phyloP scores from a whole-genome alignment of 2,329 filamentous ascomycete genomes.

The Mycosphaerelloides madeirae region DNA sequence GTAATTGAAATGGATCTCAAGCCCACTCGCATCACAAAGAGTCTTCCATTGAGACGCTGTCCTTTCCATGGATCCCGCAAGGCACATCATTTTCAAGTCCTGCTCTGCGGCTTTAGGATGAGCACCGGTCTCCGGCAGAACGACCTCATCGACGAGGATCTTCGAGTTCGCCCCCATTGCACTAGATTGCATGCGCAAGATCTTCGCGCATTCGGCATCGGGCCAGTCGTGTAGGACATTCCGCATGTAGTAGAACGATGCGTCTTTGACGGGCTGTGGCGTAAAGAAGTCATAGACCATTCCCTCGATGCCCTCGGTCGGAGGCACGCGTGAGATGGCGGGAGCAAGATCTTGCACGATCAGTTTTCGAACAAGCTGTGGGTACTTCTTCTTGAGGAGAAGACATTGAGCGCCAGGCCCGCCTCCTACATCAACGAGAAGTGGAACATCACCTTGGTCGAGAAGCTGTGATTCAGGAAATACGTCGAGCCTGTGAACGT shows the following conservation, averaged over 20 bases:
- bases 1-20: neutral
- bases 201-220: constrained; percentile 14
- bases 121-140: constrained; percentile 5
- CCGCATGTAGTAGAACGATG: constrained; percentile 25
- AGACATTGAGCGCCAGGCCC: neutral
- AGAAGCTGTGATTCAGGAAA: too few relatives aligned
- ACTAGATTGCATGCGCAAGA: constrained; percentile 10
- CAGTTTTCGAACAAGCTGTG: neutral
- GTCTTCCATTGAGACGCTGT: neutral
- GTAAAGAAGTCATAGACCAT: constrained; percentile 8
- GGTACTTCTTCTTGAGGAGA: neutral
- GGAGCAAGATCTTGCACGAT: neutral
- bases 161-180: constrained; percentile 10
- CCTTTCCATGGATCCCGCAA: neutral
- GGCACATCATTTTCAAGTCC: constrained; percentile 40
- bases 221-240: constrained; percentile 21
- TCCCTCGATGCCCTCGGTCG: neutral
- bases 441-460: too few relatives aligned
- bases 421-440: neutral
- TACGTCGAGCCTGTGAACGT: too few relatives aligned
- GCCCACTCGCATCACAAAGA: neutral
- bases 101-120: constrained; percentile 11
- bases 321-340: neutral
- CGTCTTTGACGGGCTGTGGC: constrained; percentile 20
- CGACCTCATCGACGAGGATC: constrained; percentile 7